These are phyloP conservation scores for Pestalotiopsis sp. DNA, from an alignment of 2,329 filamentous ascomycete genomes.

Conservation along the genomic window DNA sequence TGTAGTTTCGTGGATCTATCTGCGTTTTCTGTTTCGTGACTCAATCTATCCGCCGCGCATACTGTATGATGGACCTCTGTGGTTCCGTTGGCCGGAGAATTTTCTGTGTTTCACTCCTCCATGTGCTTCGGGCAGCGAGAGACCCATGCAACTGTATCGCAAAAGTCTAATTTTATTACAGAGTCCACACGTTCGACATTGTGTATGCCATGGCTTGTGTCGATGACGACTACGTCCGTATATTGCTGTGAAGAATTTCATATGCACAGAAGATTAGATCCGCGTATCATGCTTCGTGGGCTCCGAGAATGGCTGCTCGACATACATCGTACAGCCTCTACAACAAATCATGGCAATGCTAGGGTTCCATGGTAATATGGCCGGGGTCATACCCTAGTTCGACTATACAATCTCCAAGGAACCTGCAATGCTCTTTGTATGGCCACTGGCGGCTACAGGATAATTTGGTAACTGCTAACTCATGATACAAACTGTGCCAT, in stretches of 20 bases:
- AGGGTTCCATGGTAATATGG: not conserved
- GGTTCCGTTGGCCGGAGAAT: constrained; percentile 3
- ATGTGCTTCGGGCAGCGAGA: not conserved
- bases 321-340: not conserved
- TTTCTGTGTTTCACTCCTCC: constrained; percentile 7
- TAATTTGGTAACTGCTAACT: no score
- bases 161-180: constrained; percentile 1
- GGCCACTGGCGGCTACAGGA: no score
- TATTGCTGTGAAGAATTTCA: no score
- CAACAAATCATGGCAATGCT: not conserved
- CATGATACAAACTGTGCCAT: no score
- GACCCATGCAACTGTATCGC: constrained; percentile 7
- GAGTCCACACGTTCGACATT: not conserved
- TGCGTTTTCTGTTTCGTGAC: not conserved
- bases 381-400: not conserved
- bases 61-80: not conserved
- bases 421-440: no score
- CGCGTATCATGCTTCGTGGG: not conserved
- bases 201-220: not conserved
- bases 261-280: no score
- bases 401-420: not conserved
- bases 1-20: constrained; percentile 9
- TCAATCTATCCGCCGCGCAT: constrained; percentile 6
- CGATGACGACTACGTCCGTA: not conserved
- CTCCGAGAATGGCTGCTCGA: not conserved